Conservation (phyloP, 1,284 basidiomycete genomes). For the Ceratobasidium sp. region DNA sequence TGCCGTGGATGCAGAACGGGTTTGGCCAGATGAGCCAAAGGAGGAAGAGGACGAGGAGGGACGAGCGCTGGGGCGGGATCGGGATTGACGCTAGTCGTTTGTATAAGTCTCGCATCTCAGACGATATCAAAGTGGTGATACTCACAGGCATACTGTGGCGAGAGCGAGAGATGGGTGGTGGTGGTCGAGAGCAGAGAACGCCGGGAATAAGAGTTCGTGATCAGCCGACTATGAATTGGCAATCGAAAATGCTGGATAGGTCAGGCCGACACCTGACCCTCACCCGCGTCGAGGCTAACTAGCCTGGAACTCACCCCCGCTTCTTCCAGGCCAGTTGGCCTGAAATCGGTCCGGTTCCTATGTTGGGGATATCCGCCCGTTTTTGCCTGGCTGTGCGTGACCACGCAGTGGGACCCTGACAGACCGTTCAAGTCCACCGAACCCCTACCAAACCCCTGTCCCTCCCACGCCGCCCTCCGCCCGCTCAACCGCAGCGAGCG, state of each 20-base stretch:
- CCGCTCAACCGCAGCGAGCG: too few relatives aligned
- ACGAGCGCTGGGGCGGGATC: constrained; percentile 66
- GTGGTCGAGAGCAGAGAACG: constrained; percentile 33
- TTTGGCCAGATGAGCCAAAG: constrained; percentile 40
- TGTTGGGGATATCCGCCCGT: too few relatives aligned
- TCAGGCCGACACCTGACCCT: too few relatives aligned
- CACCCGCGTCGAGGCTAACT: too few relatives aligned
- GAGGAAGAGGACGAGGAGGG: constrained; percentile 54
- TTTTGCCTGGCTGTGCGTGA: too few relatives aligned
- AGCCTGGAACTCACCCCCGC: too few relatives aligned
- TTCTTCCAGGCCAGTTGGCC: too few relatives aligned
- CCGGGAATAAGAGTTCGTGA: not conserved
- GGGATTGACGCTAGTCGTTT: constrained; percentile 63
- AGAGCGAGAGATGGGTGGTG: constrained; percentile 37
- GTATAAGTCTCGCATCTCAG: not conserved
- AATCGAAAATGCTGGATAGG: constrained; percentile 27
- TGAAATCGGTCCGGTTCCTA: too few relatives aligned
- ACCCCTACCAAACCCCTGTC: too few relatives aligned
- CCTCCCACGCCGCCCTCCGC: too few relatives aligned
- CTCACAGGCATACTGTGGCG: constrained; percentile 65
- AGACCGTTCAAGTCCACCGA: too few relatives aligned
- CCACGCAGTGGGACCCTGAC: too few relatives aligned
- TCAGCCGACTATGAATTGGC: constrained; percentile 15
- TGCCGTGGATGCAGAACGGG: constrained; percentile 35
- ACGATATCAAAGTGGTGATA: constrained; percentile 35